Base-by-base conservation (phyloP, 2,329 filamentous ascomycete genomes). In the Fonsecaea pedrosoi region DNA sequence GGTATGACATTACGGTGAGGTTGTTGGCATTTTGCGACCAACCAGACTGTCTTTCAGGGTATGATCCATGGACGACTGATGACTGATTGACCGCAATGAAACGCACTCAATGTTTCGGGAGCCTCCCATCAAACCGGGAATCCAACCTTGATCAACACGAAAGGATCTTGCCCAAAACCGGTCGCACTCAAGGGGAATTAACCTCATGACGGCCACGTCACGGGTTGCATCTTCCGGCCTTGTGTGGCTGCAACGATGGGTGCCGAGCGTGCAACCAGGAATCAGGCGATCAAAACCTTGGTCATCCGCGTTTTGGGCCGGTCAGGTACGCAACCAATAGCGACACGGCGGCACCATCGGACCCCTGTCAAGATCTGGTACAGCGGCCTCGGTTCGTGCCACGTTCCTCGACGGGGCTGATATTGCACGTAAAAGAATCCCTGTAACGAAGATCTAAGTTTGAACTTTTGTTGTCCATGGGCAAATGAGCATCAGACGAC, bases 1-100 rank as follows among this genome's bases (percentile, higher is more conserved):
- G 74, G 90, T 98, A 54, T 97, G 67, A 69, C 48, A 38, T 30
- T 38, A 34, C 53, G n/a, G 4, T 30, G 32, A 32, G 13, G 15
- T 15, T 58, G 54, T 13, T 7, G 30, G 48, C 25, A 32, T 25
- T 37, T 32, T 12, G 48, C 30, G 40, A 15, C 48, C 59, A 54
- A 34, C 25, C 54, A 7, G 12, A 13, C 35, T 13, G 12, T 35
- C 30, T 9, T n/a, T 55, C 9, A 4, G 18, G 8, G 25, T 9
- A 25, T 50, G 18, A 50, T 50, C 18, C 45, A 21, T 50, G 18
- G 18, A 25, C 45, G 42, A 50, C 7, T 1, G 21, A 3, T 50
- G 45, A 50, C 18, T 25, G 45, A 25, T 50, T 3, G 18, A 25
- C 45, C 45, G 18, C 45, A n/a, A 4, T 50, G 45, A 50, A 50